Evolutionary conservation across 805 yeast species (phyloP).

Genomic region (Nakazawaea peltata): DNA sequence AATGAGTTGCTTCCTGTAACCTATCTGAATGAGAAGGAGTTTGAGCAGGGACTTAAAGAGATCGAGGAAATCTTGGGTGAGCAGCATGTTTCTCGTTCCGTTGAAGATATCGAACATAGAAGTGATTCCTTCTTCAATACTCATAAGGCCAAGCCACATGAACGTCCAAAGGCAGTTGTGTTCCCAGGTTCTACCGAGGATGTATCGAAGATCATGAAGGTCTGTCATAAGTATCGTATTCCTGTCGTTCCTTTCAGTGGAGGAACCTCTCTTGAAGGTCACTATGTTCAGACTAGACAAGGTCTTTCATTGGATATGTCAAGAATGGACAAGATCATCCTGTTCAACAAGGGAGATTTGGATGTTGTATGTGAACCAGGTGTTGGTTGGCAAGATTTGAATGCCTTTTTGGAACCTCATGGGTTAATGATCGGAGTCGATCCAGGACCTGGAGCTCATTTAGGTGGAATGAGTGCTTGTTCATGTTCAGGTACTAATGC

Average conservation of each 20-base stretch:
- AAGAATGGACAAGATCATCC: conserved; percentile 41
- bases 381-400: conserved; percentile 59
- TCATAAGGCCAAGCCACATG: conserved; percentile 53
- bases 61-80: conserved; percentile 40
- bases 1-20: conserved; percentile 25
- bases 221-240: conserved; percentile 44
- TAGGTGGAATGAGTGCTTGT: conserved; percentile 73
- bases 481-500: conserved; percentile 78
- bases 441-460: conserved; percentile 70
- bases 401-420: conserved; percentile 33
- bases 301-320: conserved; percentile 46
- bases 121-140: conserved; percentile 61
- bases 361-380: conserved; percentile 62
- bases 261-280: conserved; percentile 63
- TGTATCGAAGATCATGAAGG: conserved; percentile 46
- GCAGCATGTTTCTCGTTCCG: conserved; percentile 31
- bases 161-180: conserved; percentile 44
- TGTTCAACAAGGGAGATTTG: conserved; percentile 46
- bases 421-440: conserved; percentile 55
- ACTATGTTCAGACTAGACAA: conserved; percentile 49
- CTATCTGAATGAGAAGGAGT: conserved; percentile 40
- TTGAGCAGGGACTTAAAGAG: conserved; percentile 35
- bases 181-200: conserved; percentile 53
- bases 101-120: conserved; percentile 40
- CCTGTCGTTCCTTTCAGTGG: conserved; percentile 64